Base-by-base conservation (phyloP, 2,329 filamentous ascomycete genomes). In the Septoria petroselini region DNA sequence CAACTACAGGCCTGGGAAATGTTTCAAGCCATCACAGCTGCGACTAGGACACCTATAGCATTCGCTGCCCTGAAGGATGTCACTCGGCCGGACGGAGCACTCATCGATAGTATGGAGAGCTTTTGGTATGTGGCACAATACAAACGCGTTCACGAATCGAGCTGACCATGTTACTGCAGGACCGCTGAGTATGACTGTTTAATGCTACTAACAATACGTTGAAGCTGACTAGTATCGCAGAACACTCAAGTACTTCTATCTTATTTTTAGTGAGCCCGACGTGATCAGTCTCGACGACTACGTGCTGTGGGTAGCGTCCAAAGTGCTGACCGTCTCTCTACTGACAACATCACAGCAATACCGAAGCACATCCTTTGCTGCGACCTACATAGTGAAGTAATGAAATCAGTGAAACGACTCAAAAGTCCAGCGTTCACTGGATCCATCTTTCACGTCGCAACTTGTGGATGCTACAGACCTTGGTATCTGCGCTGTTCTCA, bases 1-100 rank as follows among this genome's bases (percentile, higher is more conserved):
- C 81, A 81, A 62, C 78, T 84, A 52, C 82, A 83, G 64, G 86
- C 85, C 2, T 89, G 86, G 86, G 73, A 74, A 46, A 90, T 90
- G 86, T 89, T 88, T 64, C 66, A 79, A 48, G 76, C 80, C 7
- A 76, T 90, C 35, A 74, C 80, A 49, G 75, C 74, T 58, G 72
- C 80, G 58, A 86, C 85, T 9, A 75, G 75, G 19, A 82, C 84
- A 0, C 70, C 76, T 4, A 75, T 82, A 55, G 86, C 83, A 4
- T 79, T 86, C 59, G 81, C 82, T 1, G 81, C 82, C 30, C 76
- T 90, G 50, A 72, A 78, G 52, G 84, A 89, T 61, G 82, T 89
- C 21, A 84, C 78, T n/a, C 41, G 53, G 37, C 30, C 68, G 71
- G 50, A 68, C 65, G 8, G 72, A 72, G 3, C 60, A 14, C 66